phyloP scores from a whole-genome alignment of 129 eudicot species.

The Flaveria trinervia region DNA sequence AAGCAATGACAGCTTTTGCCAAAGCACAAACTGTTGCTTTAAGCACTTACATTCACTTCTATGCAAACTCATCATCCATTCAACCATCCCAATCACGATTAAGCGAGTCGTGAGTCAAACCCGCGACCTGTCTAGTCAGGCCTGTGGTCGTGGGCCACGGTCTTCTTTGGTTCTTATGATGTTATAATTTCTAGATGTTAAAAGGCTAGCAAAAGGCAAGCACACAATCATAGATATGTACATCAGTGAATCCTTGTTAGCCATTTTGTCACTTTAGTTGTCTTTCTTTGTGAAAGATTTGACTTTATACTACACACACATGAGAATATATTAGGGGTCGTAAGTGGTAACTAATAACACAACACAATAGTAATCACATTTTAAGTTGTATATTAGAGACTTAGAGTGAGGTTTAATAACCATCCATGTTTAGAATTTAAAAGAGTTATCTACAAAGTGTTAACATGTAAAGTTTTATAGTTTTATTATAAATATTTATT shows the following conservation, averaged over 20 bases:
- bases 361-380: neutral
- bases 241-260: slow-evolving; percentile 4
- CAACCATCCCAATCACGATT: slow-evolving; percentile 22
- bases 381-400: neutral
- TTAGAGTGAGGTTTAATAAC: neutral
- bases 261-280: neutral
- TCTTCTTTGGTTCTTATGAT: slow-evolving; percentile 1
- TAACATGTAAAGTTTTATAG: too few relatives aligned
- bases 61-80: slow-evolving; percentile 17
- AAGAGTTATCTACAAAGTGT: too few relatives aligned
- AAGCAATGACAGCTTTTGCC: slow-evolving; percentile 43
- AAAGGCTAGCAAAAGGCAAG: slow-evolving; percentile 6
- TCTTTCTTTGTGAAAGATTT: neutral
- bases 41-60: slow-evolving; percentile 24
- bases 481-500: too few relatives aligned
- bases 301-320: neutral
- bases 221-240: neutral
- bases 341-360: too few relatives aligned
- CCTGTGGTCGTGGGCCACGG: neutral
- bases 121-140: slow-evolving; percentile 19
- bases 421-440: neutral
- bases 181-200: slow-evolving; percentile 7
- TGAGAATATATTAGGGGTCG: neutral
- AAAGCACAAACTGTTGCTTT: slow-evolving; percentile 35
- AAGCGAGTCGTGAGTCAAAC: slow-evolving; percentile 11